Base-by-base conservation (phyloP, 176 grass and related monocot genomes). In the Melocanna baccifera region DNA sequence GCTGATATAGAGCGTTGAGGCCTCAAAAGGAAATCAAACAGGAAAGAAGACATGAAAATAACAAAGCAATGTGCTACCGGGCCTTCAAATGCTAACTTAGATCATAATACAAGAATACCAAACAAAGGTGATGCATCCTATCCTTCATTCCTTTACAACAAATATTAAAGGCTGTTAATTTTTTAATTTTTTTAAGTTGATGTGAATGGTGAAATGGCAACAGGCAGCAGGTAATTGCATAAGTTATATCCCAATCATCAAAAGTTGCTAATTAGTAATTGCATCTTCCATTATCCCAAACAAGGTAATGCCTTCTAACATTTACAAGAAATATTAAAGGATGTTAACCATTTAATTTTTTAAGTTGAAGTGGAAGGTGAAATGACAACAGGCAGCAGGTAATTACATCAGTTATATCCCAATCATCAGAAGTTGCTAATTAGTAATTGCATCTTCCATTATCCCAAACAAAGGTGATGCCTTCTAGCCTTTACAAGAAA, bases 101-200 rank as follows among this genome's bases (percentile, higher is more conserved):
- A 70, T 83, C 62, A 77, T 70, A 59, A 64, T 81, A 29, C 43
- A 77, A 62, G 16, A 56, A 20, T 20, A 37, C 14, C 30, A 88
- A 77, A 61, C 63, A 70, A 81, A 51, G 4, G 23, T 7, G 42
- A 67, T 40, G 26, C 36, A 6, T 67, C 66, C 28, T 30, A 45
- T 42, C 16, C 9, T 64, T 64, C 10, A 42, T 42, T 42, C 19
- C 18, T 66, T 79, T 16, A 23, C 29, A 66, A 50, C 5, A 12
- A 55, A 79, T 52, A 53, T 53, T 22, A 52, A 50, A 53, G 4
- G 46, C 28, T 34, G 47, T 48, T 53, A 46, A 69, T 37, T 26
- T 47, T 46, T 73, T 75, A 56, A 18, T 29, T 30, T 8, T 11
- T 70, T 53, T 0, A 52, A 70, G 62, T 62, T 77, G 8, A 71